A percentile compares a stretch with the other conserved stretches of the same genome.
Conservation (phyloP, 768 basidiomycete species). For the Agaricus bisporus region DNA sequence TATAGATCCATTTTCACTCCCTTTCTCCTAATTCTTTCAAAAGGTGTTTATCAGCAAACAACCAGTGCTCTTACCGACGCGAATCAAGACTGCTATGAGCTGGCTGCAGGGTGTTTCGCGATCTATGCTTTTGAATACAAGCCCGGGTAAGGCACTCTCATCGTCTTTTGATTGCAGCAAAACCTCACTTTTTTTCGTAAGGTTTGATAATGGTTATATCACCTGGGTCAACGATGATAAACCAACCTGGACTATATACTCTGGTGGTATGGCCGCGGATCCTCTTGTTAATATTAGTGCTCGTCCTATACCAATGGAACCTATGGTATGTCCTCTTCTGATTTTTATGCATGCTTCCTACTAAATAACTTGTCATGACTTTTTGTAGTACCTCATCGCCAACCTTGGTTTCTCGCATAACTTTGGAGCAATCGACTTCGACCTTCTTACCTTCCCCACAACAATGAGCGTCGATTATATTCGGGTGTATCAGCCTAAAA, state of each 20-base stretch:
- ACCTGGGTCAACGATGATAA: slow-evolving; percentile 60
- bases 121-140: slow-evolving; percentile 45
- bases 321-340: slow-evolving; percentile 42
- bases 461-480: slow-evolving; percentile 72
- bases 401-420: slow-evolving; percentile 62
- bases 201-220: slow-evolving; percentile 52
- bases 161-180: no score
- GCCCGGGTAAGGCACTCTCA: slow-evolving; percentile 27
- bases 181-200: slow-evolving; percentile 18
- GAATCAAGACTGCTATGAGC: slow-evolving; percentile 60
- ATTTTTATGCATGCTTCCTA: background rate
- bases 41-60: slow-evolving; percentile 48
- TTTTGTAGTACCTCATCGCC: slow-evolving; percentile 51
- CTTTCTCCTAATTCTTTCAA: background rate
- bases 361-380: background rate
- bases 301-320: slow-evolving; percentile 57
- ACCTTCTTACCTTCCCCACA: slow-evolving; percentile 42
- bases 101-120: slow-evolving; percentile 22
- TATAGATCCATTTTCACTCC: slow-evolving; percentile 5
- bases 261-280: slow-evolving; percentile 45
- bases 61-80: slow-evolving; percentile 59
- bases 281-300: slow-evolving; percentile 39
- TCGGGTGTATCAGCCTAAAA: slow-evolving; percentile 57
- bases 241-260: slow-evolving; percentile 51
- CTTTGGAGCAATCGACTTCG: slow-evolving; percentile 57